These are phyloP conservation scores for Candida caryicola DNA, from an alignment of 805 yeast genomes.

Conservation along the genomic window DNA sequence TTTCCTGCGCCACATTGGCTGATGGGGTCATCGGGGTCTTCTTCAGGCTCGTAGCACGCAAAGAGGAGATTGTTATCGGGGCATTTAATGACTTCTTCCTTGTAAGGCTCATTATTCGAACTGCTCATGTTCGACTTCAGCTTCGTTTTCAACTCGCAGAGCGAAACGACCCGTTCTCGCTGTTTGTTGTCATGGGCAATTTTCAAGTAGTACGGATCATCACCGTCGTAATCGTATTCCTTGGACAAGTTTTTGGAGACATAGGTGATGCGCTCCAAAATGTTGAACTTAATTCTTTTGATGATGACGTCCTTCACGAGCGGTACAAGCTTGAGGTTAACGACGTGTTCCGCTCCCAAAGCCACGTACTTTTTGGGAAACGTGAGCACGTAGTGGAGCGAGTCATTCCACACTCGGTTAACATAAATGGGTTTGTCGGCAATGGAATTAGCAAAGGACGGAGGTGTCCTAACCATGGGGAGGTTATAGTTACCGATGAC, in stretches of 20 bases:
- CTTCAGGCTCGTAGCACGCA: slow-evolving; percentile 46
- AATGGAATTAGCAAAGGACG: slow-evolving; percentile 54
- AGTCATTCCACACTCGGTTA: slow-evolving; percentile 69
- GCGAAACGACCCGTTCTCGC: slow-evolving; percentile 52
- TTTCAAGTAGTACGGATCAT: slow-evolving; percentile 18
- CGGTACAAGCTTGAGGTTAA: slow-evolving; percentile 67
- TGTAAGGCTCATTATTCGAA: slow-evolving; percentile 43
- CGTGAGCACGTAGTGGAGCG: slow-evolving; percentile 67
- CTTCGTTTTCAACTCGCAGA: slow-evolving; percentile 64
- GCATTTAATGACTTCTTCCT: slow-evolving; percentile 58
- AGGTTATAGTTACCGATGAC: slow-evolving; percentile 30
- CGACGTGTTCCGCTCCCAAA: slow-evolving; percentile 55
- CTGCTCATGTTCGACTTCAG: slow-evolving; percentile 28
- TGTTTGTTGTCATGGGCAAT: slow-evolving; percentile 6
- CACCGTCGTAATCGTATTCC: slow-evolving; percentile 51
- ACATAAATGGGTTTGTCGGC: slow-evolving; percentile 75
- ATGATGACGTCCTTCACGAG: slow-evolving; percentile 58
- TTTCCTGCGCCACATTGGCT: slow-evolving; percentile 6
- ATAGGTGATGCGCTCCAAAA: slow-evolving; percentile 65
- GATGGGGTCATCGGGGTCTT: neutral
- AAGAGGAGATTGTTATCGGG: slow-evolving; percentile 60
- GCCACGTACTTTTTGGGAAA: slow-evolving; percentile 69
- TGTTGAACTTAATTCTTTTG: slow-evolving; percentile 62
- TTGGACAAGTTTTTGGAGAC: slow-evolving; percentile 52
- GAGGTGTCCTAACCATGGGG: slow-evolving; percentile 55